Evolutionary conservation across 2,329 filamentous ascomycete species (phyloP), one percentile per base, ranked within the genome.

Genomic region (Paraphaeosphaeria minitans): DNA sequence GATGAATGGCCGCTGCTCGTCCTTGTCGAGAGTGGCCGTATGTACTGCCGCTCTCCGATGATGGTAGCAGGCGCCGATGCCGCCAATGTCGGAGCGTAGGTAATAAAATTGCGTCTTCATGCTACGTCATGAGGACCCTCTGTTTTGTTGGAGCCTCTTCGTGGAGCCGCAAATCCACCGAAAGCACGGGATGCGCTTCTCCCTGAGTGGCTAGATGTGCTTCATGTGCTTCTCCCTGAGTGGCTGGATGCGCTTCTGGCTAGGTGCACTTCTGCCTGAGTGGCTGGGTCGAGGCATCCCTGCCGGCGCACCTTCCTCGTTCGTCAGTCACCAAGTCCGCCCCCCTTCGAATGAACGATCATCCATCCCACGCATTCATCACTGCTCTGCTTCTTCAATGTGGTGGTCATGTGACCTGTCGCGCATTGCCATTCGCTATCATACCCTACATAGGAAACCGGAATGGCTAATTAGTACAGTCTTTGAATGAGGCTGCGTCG

Each of bases 261-360:
- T n/a, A n/a, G n/a, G n/a, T 8, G 27, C 27, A 8, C 27, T 8
- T 29, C 27, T 29, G 14, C 24, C 31, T 16, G 19, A 27, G 4
- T 53, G 41, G 49, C 19, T 56, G 53, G 57, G 6, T 27, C 3
- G 6, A 4, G 24, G 24, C 24, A 27, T 27, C 24, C 31, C 33
- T 52, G 47, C 29, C 14, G 31, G 29, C 19, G 37, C 52, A 42
- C 24, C 31, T 45, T 42, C 56, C 52, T 27, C 45, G 37, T 19
- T 7, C 31, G 33, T 29, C 42, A 13, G 19, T 43, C 51, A 55
- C 53, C 47, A 52, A 27, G 7, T 14, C 48, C 57, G 52, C 53
- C 57, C 47, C 52, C 43, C 55, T 19, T 21, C 55, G 46, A n/a
- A 31, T n/a, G n/a, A n/a, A n/a, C n/a, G n/a, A n/a, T n/a, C n/a